These are phyloP conservation scores for Pichia scutulata DNA, from an alignment of 805 yeast genomes.

Conservation along the genomic window DNA sequence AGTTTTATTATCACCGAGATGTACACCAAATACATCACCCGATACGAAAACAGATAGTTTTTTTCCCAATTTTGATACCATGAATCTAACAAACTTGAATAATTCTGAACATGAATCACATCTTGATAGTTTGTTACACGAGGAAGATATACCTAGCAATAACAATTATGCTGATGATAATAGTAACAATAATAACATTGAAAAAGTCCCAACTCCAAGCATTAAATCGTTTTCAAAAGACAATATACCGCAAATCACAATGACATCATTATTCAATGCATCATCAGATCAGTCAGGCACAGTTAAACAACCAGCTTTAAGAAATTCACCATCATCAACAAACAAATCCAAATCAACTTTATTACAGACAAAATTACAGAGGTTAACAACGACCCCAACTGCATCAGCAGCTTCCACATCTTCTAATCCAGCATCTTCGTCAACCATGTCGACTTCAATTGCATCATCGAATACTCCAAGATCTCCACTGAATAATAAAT, in stretches of 20 bases:
- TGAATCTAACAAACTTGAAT: neutral
- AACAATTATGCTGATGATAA: neutral
- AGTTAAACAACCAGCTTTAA: neutral
- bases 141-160: neutral
- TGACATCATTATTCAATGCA: neutral
- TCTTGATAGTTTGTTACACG: constrained; percentile 13
- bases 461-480: constrained; percentile 4
- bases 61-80: constrained; percentile 2
- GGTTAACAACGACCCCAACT: neutral
- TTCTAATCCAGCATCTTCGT: neutral
- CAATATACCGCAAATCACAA: neutral
- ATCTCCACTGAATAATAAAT: constrained; percentile 4
- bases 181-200: neutral
- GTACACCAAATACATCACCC: constrained; percentile 26
- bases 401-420: constrained; percentile 2
- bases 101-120: constrained; percentile 3
- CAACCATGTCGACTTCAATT: neutral
- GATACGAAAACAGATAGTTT: neutral
- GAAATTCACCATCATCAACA: neutral
- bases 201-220: neutral
- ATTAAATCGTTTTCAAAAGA: neutral
- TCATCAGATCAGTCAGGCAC: neutral
- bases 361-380: neutral
- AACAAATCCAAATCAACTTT: neutral
- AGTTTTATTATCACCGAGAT: constrained; percentile 26